Conservation (phyloP, 805 yeast species). For the Torulaspora franciscae region DNA sequence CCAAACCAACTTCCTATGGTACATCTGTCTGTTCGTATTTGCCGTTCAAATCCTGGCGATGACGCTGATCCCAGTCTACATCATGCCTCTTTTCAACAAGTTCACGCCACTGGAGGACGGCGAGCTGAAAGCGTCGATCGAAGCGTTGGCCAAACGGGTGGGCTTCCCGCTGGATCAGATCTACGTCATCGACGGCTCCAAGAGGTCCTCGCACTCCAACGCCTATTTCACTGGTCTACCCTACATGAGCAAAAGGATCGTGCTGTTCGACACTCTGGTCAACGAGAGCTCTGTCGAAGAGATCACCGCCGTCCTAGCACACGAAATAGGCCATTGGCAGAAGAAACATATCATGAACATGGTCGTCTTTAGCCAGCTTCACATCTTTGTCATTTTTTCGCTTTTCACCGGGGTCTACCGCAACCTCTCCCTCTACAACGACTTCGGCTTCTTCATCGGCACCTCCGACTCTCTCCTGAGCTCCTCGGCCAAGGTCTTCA, state of each 20-base stretch:
- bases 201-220: conserved; percentile 92
- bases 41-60: conserved; percentile 66
- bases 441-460: conserved; percentile 62
- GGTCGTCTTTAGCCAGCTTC: conserved; percentile 59
- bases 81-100: conserved; percentile 90
- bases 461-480: conserved; percentile 6
- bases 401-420: conserved; percentile 75
- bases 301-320: conserved; percentile 94
- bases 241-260: conserved; percentile 88
- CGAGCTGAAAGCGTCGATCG: conserved; percentile 76
- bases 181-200: conserved; percentile 93
- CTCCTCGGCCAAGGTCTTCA: conserved; percentile 21
- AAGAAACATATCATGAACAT: conserved; percentile 79
- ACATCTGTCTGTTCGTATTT: conserved; percentile 67
- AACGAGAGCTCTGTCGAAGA: conserved; percentile 70
- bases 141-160: conserved; percentile 66
- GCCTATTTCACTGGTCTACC: conserved; percentile 96
- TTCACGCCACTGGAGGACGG: conserved; percentile 88
- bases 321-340: conserved; percentile 98
- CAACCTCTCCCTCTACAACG: conserved; percentile 68
- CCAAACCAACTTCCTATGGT: conserved; percentile 77
- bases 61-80: conserved; percentile 75
- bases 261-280: conserved; percentile 85
- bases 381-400: conserved; percentile 60
- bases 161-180: conserved; percentile 82